Base-by-base conservation (phyloP, 176 grass and related monocot species). In the Aegilops tauschii region DNA sequence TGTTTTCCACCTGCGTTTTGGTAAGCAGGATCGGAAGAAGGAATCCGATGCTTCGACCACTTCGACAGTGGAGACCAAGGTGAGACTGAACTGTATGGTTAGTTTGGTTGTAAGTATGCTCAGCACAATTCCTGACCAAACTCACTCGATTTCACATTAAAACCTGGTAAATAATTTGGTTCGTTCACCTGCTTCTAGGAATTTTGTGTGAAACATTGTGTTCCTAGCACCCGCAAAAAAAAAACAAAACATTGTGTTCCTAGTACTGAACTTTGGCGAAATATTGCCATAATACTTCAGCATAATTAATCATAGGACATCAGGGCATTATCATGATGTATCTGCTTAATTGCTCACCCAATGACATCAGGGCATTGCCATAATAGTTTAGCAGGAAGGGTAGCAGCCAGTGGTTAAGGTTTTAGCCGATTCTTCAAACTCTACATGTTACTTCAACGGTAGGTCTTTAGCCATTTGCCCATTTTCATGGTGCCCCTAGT, bases 1-100 rank as follows among this genome's bases (percentile, higher is more conserved):
- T 30, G 10, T 16, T 44, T 21, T 7, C 20, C 37, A 12, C 34
- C n/a, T 27, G 1, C 12, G 16, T 35, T 49, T 49, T 64, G 50
- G 8, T 42, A 65, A 17, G 29, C 73, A 90, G 84, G 88, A 86
- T 64, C 10, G 1, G 79, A 78, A 20, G 64, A 90, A 90, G 88
- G 88, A 90, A 73, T 31, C 72, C 8, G 71, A 78, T 71, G 79
- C 73, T 78, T 82, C 52, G 12, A 11, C 39, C 14, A 4, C 88
- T 8, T 82, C 79, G 0, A 70, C 52, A 14, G 56, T 32, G 39
- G 64, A 78, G 65, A 77, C 4, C 29, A 86, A 90, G 65, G 88
- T 86, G 52, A 79, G 64, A 34, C 44, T 25, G 50, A 70, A 29
- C 64, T 36, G 3, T 36, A 23, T 14, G 10, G 32, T 73, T 39